Evolutionary conservation across 345 rosid species (phyloP).

Genomic region (Eucalyptus globulus): DNA sequence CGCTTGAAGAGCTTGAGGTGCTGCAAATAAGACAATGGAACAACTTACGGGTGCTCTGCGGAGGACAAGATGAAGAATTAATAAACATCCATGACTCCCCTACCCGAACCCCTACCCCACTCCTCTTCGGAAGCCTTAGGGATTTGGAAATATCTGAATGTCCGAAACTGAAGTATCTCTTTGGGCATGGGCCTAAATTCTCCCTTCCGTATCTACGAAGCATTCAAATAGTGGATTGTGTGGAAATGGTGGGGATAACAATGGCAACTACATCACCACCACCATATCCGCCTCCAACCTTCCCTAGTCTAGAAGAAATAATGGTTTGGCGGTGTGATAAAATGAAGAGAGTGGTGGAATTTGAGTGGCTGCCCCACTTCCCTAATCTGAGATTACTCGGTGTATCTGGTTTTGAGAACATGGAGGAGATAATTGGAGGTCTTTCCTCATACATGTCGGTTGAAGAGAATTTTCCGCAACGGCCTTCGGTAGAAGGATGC

Average conservation of each 20-base stretch:
- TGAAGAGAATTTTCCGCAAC: fast-evolving
- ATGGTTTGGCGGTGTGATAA: too few species aligned
- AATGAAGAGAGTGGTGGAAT: not conserved
- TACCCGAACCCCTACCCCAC: fast-evolving
- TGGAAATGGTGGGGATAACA: fast-evolving
- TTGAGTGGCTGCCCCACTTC: not conserved
- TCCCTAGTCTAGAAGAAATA: not conserved
- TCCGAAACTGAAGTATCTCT: not conserved
- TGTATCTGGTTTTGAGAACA: fast-evolving
- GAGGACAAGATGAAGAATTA: not conserved
- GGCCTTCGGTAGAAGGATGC: too few species aligned
- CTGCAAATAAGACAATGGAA: fast-evolving
- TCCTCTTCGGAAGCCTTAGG: fast-evolving
- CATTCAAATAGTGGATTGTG: fast-evolving
- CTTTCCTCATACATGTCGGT: too few species aligned
- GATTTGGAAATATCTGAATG: fast-evolving
- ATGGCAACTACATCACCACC: not conserved
- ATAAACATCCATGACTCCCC: not conserved
- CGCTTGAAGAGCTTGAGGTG: fast-evolving
- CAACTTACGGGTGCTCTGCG: not conserved
- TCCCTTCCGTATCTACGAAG: not conserved
- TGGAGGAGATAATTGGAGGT: too few species aligned
- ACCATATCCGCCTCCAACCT: fast-evolving
- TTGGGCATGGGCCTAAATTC: not conserved
- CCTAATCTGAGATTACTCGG: fast-evolving